Base-by-base conservation (phyloP, 352 stramenopile species). In the Globisporangium heterothallicum region DNA sequence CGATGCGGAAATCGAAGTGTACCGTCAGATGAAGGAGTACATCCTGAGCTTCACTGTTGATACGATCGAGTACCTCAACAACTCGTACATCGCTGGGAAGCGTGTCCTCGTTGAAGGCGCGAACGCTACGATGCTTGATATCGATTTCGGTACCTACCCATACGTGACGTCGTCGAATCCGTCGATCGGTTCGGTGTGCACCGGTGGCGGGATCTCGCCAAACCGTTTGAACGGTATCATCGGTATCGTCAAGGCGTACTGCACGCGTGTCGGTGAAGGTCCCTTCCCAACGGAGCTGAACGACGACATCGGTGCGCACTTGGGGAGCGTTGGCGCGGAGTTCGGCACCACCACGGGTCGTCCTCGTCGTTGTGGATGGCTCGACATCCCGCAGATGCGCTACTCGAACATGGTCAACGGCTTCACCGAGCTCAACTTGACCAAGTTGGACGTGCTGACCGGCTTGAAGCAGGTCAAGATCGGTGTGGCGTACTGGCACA, bases 131-230 rank as follows among this genome's bases (percentile, higher is more conserved):
- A 99, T 99, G 96, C 80, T 99, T 38, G 97, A 99, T 77, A 98
- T 99, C 76, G 97, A 99, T 77, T 99, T 99, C 66, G 97, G 97
- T 49, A 99, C 97, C 44, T 99, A 99, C 79, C 97, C 97, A 35
- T 99, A 97, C 74, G 97, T 99, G 40, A 99, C 97, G 29, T 99
- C 95, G 41, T 98, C 89, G 53, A 99, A 98, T 70, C 96, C 97
- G 41, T 98, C 91, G 41, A 96, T 98, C 56, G 96, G 97, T 51
- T 96, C 85, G 65, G 94, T 99, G 30, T 95, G 97, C 72, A 99
- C 97, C 16, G 96, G 95, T 26, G 81, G 97, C 13, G 95, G 96
- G 48, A 97, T 99, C 34, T 95, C 88, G 38, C 96, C 95, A 19
- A 95, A 92, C 64, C 78, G 81, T 27, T 58, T 92, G 44, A 90